Base-by-base conservation (phyloP, 129 eudicot genomes). In the Artemisia argyi region DNA sequence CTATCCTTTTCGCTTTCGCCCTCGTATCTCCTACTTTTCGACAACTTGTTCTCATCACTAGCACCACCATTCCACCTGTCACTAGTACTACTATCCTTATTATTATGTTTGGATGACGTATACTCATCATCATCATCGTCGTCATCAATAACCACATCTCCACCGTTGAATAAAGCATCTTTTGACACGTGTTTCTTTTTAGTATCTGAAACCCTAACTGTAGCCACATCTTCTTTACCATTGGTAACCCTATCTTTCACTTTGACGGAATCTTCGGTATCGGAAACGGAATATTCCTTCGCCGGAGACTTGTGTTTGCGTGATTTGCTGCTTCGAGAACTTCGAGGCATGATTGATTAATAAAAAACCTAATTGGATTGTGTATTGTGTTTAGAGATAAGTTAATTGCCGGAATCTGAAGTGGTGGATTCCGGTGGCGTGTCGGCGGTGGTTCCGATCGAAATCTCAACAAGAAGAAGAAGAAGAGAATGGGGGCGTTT, bases 271-370 rank as follows among this genome's bases (percentile, higher is more conserved):
- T 94, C 97, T 65, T 94, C 95, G 16, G 84, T 97, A 9, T 88
- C 99, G 14, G 97, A 88, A 73, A 86, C 96, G 16, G 96, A 87
- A 62, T 83, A 83, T 30, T 87, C 95, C 76, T 63, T 84, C 64
- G 55, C 72, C 65, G 73, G 35, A 14, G 73, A 47, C 63, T 96
- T 93, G 68, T 87, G 98, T 81, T 87, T 93, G 69, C 88, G 92
- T 19, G 93, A 94, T 83, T 94, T 94, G 79, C 89, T 95, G 79
- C 89, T 95, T 82, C 93, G 69, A 32, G 97, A 94, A 81, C 97
- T 94, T 74, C 86, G 72, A 56, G 93, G 91, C 99, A 94, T 94
- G 30, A 47, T 61, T 64, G 30, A 51, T 70, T 39, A 64, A n/a
- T 53, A 60, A 47, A 78, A 78, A 78, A 73, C 82, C 82, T 78